phyloP scores from a whole-genome alignment of 2,329 filamentous ascomycete species.

The Tricladium varicosporioides region DNA sequence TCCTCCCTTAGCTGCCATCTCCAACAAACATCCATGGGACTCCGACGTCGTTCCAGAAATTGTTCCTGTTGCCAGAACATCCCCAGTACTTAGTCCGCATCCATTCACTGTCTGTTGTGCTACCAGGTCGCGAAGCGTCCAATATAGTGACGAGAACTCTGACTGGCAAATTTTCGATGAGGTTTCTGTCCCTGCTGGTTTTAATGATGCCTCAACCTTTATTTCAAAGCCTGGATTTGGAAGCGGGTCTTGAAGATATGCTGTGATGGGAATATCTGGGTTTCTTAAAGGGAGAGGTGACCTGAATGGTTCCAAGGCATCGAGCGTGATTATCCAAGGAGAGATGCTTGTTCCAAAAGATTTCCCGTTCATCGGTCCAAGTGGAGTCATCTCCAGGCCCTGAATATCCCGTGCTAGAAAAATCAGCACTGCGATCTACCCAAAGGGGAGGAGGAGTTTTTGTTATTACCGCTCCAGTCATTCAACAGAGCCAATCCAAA shows the following conservation, averaged over 20 bases:
- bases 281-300: background rate
- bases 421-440: background rate
- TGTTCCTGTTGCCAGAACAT: slow-evolving; percentile 43
- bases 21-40: slow-evolving; percentile 41
- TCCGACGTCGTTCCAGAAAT: slow-evolving; percentile 37
- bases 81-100: slow-evolving; percentile 39
- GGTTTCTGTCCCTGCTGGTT: background rate
- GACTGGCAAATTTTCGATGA: slow-evolving; percentile 32
- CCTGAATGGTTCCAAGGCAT: slow-evolving; percentile 44
- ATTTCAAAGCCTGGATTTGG: background rate
- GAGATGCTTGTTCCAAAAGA: slow-evolving; percentile 58
- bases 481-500: slow-evolving; percentile 63
- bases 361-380: slow-evolving; percentile 62
- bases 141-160: slow-evolving; percentile 37
- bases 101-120: slow-evolving; percentile 39
- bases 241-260: background rate
- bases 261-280: background rate
- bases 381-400: slow-evolving; percentile 56
- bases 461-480: slow-evolving; percentile 52
- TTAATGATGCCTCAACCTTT: slow-evolving; percentile 18
- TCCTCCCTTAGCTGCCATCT: slow-evolving; percentile 39
- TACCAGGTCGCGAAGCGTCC: slow-evolving; percentile 39
- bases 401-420: slow-evolving; percentile 57
- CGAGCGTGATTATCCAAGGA: slow-evolving; percentile 60
- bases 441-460: background rate